Evolutionary conservation across 257 asterid species (phyloP), one percentile per base, ranked within the genome.

Genomic region (Solanum phureja): DNA sequence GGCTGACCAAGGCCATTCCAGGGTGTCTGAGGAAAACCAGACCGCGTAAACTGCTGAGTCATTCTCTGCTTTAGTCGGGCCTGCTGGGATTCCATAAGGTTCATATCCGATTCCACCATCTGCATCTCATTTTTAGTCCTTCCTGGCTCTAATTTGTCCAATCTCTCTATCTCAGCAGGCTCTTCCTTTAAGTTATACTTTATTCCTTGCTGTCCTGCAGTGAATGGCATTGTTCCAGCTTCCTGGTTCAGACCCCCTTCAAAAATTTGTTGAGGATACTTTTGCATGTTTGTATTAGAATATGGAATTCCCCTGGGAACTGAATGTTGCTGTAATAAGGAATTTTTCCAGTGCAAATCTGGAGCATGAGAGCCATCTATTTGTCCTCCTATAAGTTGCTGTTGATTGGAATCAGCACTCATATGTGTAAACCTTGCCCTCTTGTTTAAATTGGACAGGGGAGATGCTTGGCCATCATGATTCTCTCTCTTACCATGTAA

Each of bases 151-250:
- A 91, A 87, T 90, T 91, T 94, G 83, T 96, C 98, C 92, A 92
- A 87, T 90, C 95, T 90, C 83, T 94, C 99, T 6, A 90, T 90
- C 91, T 96, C 99, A 49, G 94, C 91, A 29, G 96, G 98, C 85
- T 97, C 99, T 92, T 96, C 99, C 94, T 97, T 96, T 88, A 97
- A 89, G 89, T 93, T 93, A 94, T 92, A 93, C 88, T 96, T 93
- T 40, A 94, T 75, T 88, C 96, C 99, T 90, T 94, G 99, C 73
- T 93, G 96, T 68, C 96, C 98, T 52, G 91, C 84, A 75, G 93
- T 72, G 87, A 93, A 93, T n/a, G 96, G 93, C 89, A 91, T 89
- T 24, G 91, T 33, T 83, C 94, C 94, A 69, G 93, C 91, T 90
- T 95, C 98, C 90, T 91, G 99, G 93, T 91, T 93, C 72, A 92